Evolutionary conservation across 1,284 basidiomycete genomes (phyloP), one percentile per base, ranked within the genome.

Genomic region (Cerioporus squamosus): DNA sequence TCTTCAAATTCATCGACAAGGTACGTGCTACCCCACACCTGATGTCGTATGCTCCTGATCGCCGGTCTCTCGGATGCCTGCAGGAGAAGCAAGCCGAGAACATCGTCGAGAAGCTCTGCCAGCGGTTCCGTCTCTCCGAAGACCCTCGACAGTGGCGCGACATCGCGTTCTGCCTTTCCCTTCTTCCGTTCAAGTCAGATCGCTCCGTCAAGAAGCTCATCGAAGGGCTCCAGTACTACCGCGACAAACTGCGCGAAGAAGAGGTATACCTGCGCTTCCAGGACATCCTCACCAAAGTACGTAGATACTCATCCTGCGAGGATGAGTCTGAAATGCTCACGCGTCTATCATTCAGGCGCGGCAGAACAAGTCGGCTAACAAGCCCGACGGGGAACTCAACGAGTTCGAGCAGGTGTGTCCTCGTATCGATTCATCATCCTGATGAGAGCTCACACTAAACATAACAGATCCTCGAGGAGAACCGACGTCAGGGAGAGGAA

Each of bases 1-100:
- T 99, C 66, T 99, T 99, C 75, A 87, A 86, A 0, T 99, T 97
- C 71, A 95, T 99, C 67, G 96, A 99, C 75, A 99, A 99, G 86
- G 94, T 87, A 1, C 15, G 77, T 68, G 2, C 43, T 4, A n/a
- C 44, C 38, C 26, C 48, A 33, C 44, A 26, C 38, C 43, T 6
- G 8, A 39, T 46, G 29, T 26, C 12, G 33, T 7, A 46, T n/a
- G 10, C 40, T 39, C 44, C 51, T 18, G 44, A 39, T 45, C 5
- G 18, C n/a, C 49, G 39, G 50, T 36, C 15, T 54, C 20, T 14
- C 18, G 52, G 26, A 14, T 10, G 33, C 8, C 23, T 23, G 4
- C 67, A 94, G 93, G 94, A 97, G 75, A 96, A 95, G 74, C 94
- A 97, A 86, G 94, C 95, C 0, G 96, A 98, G 74, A 90, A 84